Base-by-base conservation (phyloP, 2,329 filamentous ascomycete species). In the Trichoderma koningii region DNA sequence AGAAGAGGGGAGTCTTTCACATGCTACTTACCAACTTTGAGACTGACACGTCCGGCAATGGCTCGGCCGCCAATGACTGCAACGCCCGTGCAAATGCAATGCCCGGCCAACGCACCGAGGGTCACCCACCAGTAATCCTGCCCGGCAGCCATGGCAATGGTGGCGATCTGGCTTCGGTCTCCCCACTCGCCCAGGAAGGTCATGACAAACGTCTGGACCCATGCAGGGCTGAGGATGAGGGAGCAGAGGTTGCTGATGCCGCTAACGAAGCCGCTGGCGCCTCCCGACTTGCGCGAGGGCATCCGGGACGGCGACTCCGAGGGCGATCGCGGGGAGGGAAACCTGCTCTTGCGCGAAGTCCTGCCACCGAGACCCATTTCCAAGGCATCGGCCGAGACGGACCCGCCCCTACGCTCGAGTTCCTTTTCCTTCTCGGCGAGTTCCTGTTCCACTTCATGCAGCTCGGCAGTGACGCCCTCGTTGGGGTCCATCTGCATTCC, bases 81-180 rank as follows among this genome's bases (percentile, higher is more conserved):
- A 23, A 92, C 89, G 53, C 91, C 89, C 7, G 95, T 98, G 80
- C 95, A 99, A 69, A 94, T 86, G 52, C 87, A 90, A 77, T 99
- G 95, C 10, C 95, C 95, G 53, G 86, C 83, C 42, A 95, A 86
- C 1, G 95, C 94, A 66, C 95, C 95, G 53, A 93, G 82, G 4
- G 93, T 97, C 42, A 99, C 95, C 91, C 93, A 97, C 94, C 94
- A 98, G 77, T 98, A 99, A 76, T 99, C 95, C 77, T 96, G 92
- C 21, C 95, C 95, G 41, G 95, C 94, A 56, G 95, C 95, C 95
- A 99, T 99, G 62, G 95, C 95, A 74, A 99, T 96, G 0, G 95
- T 99, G 23, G 95, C 95, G 73, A 99, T 98, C 80, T 99, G 95
- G 75, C 92, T 96, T 70, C 95, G 88, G 74, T 99, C 95, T 65